These are phyloP conservation scores for Saccharomycopsis amapae DNA, from an alignment of 805 yeast genomes.

Conservation along the genomic window DNA sequence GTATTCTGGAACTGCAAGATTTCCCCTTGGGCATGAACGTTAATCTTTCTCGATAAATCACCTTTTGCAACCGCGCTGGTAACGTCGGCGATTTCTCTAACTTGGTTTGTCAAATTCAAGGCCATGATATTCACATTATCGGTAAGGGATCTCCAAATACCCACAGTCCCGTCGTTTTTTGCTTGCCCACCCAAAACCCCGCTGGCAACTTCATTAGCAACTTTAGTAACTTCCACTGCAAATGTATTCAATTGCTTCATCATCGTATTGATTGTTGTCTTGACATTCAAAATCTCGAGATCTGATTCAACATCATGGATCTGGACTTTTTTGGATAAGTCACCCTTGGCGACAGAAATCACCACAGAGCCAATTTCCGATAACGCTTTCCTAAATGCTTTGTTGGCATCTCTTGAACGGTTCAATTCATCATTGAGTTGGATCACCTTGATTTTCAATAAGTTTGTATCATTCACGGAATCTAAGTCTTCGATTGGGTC, in stretches of 20 bases:
- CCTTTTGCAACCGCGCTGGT: constrained; percentile 86
- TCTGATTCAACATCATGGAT: constrained; percentile 65
- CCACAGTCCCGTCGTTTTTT: constrained; percentile 75
- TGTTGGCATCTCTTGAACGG: constrained; percentile 40
- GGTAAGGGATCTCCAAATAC: constrained; percentile 80
- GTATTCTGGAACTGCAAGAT: constrained; percentile 79
- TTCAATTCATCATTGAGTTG: constrained; percentile 16
- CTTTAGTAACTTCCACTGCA: constrained; percentile 74
- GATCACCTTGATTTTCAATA: constrained; percentile 13
- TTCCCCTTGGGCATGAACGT: constrained; percentile 90
- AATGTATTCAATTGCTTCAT: constrained; percentile 80
- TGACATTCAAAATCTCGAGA: constrained; percentile 74
- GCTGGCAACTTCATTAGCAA: constrained; percentile 85
- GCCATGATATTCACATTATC: constrained; percentile 80
- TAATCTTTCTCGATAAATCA: constrained; percentile 73
- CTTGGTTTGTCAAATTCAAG: constrained; percentile 20
- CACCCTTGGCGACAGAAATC: constrained; percentile 85
- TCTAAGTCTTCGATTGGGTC: constrained; percentile 16
- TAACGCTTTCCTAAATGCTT: constrained; percentile 64
- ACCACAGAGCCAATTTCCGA: constrained; percentile 82
- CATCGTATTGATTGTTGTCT: constrained; percentile 79
- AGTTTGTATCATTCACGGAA: constrained; percentile 10
- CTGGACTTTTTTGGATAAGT: constrained; percentile 71
- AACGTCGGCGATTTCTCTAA: constrained; percentile 79
- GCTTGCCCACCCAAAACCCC: constrained; percentile 91